A percentile compares a stretch with the other conserved stretches of the same genome.
Evolutionary conservation across 345 rosid genomes (phyloP).

Genomic region (Physaria fendleri): DNA sequence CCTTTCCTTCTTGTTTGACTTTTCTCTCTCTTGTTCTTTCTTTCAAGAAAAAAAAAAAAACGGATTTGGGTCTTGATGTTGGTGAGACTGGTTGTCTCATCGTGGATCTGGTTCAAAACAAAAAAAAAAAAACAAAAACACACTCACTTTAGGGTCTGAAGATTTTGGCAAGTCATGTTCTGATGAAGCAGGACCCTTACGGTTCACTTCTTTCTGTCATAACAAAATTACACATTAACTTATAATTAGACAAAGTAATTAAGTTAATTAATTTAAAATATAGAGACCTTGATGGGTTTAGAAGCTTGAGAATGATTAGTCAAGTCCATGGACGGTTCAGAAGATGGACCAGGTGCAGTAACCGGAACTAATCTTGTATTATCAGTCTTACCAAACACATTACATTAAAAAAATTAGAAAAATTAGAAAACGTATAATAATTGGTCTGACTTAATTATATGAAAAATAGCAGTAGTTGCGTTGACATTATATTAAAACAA

Average conservation of each 20-base stretch:
- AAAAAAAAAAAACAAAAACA: background rate
- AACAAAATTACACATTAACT: conserved; percentile 8
- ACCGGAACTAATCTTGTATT: conserved; percentile 38
- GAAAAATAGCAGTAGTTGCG: conserved; percentile 33
- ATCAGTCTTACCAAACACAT: conserved; percentile 32
- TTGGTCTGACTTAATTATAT: conserved; percentile 24
- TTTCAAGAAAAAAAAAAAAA: too few relatives aligned
- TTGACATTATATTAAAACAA: conserved; percentile 24
- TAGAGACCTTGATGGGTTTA: conserved; percentile 47
- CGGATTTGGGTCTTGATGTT: too few relatives aligned
- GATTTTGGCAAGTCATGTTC: conserved; percentile 56
- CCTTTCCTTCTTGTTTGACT: too few relatives aligned
- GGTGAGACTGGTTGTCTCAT: too few relatives aligned
- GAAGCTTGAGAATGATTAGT: conserved; percentile 36
- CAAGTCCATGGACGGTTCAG: conserved; percentile 56
- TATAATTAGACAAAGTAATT: background rate
- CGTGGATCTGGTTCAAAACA: too few relatives aligned
- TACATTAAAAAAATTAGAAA: conserved; percentile 10
- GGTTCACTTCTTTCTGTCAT: conserved; percentile 45
- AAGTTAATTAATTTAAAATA: background rate
- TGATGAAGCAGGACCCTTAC: conserved; percentile 49
- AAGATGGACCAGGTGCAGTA: conserved; percentile 37
- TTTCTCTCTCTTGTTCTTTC: too few relatives aligned
- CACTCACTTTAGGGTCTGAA: conserved; percentile 52
- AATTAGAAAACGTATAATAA: conserved; percentile 20